phyloP scores from a whole-genome alignment of 1,284 basidiomycete genomes.

The Puccinia coronata region DNA sequence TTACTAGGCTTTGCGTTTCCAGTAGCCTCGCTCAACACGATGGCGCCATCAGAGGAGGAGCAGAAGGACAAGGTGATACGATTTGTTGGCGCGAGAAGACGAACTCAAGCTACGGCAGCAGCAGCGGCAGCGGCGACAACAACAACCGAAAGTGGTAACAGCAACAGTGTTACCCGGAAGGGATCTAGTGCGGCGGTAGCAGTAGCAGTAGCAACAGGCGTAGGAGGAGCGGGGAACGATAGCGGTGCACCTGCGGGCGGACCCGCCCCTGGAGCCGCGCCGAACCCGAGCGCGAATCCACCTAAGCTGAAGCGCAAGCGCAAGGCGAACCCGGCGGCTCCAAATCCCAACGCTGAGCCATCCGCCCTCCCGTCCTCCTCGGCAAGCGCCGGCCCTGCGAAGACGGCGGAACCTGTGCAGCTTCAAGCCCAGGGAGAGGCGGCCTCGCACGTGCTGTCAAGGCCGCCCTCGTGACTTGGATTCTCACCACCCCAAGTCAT shows the following conservation, averaged over 20 bases:
- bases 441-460: background rate
- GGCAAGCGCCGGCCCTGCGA: background rate
- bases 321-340: background rate
- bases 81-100: conserved; percentile 27
- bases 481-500: background rate
- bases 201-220: background rate
- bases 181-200: background rate
- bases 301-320: conserved; percentile 21
- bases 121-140: too few species aligned
- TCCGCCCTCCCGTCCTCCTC: background rate
- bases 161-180: background rate
- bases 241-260: background rate
- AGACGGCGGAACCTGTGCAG: background rate
- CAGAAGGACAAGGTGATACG: conserved; percentile 45
- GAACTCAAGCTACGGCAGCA: background rate
- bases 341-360: background rate
- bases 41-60: background rate
- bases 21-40: background rate
- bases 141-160: background rate
- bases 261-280: background rate
- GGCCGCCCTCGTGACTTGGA: background rate
- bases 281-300: background rate
- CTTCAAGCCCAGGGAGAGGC: background rate
- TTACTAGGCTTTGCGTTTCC: conserved; percentile 49
- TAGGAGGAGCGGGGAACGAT: background rate